Evolutionary conservation across 768 basidiomycete genomes (phyloP).

Genomic region (Holtermanniella nyarrowii): DNA sequence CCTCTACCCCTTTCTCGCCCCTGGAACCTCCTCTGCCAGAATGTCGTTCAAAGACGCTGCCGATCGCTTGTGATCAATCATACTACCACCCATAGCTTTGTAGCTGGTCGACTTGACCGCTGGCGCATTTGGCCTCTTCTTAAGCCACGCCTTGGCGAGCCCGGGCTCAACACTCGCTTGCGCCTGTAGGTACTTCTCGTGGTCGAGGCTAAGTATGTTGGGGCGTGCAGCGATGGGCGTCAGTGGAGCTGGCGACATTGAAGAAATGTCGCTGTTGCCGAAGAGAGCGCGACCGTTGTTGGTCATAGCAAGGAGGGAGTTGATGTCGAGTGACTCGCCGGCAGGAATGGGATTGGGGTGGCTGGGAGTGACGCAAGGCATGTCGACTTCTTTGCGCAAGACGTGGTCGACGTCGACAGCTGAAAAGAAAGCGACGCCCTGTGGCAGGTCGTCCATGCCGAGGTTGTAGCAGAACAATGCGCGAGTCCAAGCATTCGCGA

Average conservation of each 20-base stretch:
- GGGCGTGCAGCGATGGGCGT: conserved; percentile 6
- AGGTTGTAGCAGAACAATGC: conserved; percentile 78
- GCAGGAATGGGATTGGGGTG: conserved; percentile 70
- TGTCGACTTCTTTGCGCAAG: conserved; percentile 88
- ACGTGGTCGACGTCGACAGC: conserved; percentile 87
- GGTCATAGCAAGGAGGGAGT: conserved; percentile 55
- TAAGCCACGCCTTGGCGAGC: conserved; percentile 9
- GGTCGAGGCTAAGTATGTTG: conserved; percentile 3
- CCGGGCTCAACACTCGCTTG: conserved; percentile 1
- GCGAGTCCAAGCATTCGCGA: conserved; percentile 93
- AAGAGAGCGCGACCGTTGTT: conserved; percentile 44
- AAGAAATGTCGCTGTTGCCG: background rate
- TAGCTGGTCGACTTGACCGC: background rate
- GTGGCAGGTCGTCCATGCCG: conserved; percentile 93
- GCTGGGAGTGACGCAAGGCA: conserved; percentile 90
- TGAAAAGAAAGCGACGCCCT: conserved; percentile 93
- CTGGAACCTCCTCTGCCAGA: no score
- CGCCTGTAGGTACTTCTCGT: conserved; percentile 9
- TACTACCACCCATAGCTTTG: background rate
- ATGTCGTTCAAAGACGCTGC: background rate
- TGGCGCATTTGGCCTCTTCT: background rate
- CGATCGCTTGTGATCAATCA: background rate
- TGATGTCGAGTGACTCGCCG: conserved; percentile 77
- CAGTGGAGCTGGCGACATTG: background rate
- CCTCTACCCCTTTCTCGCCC: no score